These are phyloP conservation scores for Yamadazyma diddensiae DNA, from an alignment of 1,139 yeast species.

Conservation along the genomic window DNA sequence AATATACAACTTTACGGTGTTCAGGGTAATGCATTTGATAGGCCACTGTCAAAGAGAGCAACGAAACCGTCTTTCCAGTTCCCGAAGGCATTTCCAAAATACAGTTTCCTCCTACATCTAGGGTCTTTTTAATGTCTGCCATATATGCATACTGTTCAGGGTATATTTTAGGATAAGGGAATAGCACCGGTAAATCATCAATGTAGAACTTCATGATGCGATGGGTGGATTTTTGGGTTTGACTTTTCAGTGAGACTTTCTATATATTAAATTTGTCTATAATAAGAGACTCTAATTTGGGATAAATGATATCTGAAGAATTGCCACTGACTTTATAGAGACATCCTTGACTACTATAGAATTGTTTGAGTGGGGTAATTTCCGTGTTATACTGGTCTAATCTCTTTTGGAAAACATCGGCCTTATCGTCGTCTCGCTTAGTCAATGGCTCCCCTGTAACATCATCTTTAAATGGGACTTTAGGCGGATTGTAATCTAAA, in stretches of 20 bases:
- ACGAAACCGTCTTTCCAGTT: conserved; percentile 93
- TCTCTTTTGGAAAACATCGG: conserved; percentile 64
- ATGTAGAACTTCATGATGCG: conserved; percentile 69
- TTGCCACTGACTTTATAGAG: conserved; percentile 65
- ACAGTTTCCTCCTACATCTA: conserved; percentile 97
- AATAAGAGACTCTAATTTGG: conserved; percentile 47
- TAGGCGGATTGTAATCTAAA: conserved; percentile 85
- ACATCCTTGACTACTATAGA: conserved; percentile 52
- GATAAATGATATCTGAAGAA: conserved; percentile 81
- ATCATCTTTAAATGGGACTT: conserved; percentile 76
- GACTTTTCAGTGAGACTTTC: no score
- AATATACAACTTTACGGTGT: conserved; percentile 88
- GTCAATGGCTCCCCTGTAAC: conserved; percentile 81
- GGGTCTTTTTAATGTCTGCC: conserved; percentile 90
- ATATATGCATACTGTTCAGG: conserved; percentile 98
- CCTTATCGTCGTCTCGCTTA: conserved; percentile 79
- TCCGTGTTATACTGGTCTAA: conserved; percentile 59
- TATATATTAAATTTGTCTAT: conserved; percentile 20
- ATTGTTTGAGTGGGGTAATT: conserved; percentile 62
- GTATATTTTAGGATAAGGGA: conserved; percentile 96
- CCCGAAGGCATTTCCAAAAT: conserved; percentile 99
- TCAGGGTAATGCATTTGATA: conserved; percentile 96
- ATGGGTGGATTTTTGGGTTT: no score
- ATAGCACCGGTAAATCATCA: conserved; percentile 91
- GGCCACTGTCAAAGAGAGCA: conserved; percentile 86